These are phyloP conservation scores for Sequoia sempervirens DNA, from an alignment of 75 land plant genomes.

Conservation along the genomic window DNA sequence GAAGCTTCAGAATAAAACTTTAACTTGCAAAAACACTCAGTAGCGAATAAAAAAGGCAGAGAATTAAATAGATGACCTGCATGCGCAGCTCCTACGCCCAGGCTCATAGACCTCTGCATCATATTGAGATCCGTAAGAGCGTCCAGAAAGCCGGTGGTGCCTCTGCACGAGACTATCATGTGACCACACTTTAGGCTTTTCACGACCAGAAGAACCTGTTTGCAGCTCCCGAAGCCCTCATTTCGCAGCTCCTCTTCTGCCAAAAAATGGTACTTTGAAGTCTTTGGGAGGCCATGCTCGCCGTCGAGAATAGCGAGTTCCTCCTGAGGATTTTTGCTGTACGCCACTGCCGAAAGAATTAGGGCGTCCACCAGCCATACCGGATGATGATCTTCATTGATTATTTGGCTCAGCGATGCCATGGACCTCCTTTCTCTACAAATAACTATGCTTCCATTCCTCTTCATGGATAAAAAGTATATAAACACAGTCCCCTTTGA, in stretches of 20 bases:
- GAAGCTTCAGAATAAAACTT: no score
- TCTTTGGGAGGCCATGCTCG: conserved; percentile 26
- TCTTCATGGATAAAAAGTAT: no score
- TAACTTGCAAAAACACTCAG: no score
- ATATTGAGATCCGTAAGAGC: conserved; percentile 41
- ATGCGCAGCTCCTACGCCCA: conserved; percentile 37
- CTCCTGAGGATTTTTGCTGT: conserved; percentile 27
- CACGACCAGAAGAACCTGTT: conserved; percentile 38
- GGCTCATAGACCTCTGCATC: conserved; percentile 30
- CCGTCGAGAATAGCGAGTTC: conserved; percentile 22
- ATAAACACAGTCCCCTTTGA: no score
- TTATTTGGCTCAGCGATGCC: conserved; percentile 27
- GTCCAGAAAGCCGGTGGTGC: conserved; percentile 31
- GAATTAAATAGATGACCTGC: conserved; percentile 2
- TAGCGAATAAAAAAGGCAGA: no score
- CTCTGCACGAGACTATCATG: conserved; percentile 34
- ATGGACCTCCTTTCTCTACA: conserved; percentile 3
- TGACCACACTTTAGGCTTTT: conserved; percentile 20
- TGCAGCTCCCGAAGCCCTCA: conserved; percentile 23
- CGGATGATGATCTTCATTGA: conserved; percentile 39
- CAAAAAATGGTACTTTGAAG: conserved; percentile 33
- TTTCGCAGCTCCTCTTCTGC: conserved; percentile 28
- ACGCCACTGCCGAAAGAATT: conserved; percentile 36
- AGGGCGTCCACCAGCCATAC: conserved; percentile 42
- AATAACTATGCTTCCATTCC: not conserved